These are phyloP conservation scores for Aureobasidium sp. DNA, from an alignment of 2,329 filamentous ascomycete species.

Conservation along the genomic window DNA sequence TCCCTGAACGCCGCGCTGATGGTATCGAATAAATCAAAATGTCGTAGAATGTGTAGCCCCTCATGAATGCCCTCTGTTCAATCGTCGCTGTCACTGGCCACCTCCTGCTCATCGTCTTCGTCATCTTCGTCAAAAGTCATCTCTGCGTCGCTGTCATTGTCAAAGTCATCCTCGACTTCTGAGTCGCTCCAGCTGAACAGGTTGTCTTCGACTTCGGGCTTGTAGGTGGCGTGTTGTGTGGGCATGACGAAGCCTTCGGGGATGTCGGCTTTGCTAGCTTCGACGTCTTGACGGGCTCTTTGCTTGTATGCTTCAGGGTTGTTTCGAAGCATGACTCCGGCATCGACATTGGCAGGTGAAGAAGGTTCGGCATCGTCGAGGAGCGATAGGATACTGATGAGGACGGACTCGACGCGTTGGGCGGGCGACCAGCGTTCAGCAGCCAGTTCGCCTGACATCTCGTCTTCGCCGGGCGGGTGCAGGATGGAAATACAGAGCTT, in stretches of 20 bases:
- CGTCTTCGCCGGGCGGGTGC: slow-evolving; percentile 83
- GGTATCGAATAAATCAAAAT: slow-evolving; percentile 9
- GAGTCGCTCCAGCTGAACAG: slow-evolving; percentile 65
- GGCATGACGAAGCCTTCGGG: slow-evolving; percentile 78
- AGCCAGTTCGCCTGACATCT: slow-evolving; percentile 83
- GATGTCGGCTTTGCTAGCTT: slow-evolving; percentile 69
- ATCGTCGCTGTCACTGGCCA: slow-evolving; percentile 46
- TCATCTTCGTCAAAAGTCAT: slow-evolving; percentile 50
- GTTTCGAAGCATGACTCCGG: slow-evolving; percentile 77
- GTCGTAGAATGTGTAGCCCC: background rate
- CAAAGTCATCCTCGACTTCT: slow-evolving; percentile 62
- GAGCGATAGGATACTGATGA: slow-evolving; percentile 84
- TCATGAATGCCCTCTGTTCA: background rate
- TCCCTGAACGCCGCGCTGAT: slow-evolving; percentile 10
- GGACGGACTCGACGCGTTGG: slow-evolving; percentile 88
- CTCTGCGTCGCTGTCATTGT: slow-evolving; percentile 55
- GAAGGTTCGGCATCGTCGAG: slow-evolving; percentile 91
- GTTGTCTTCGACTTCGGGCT: slow-evolving; percentile 49
- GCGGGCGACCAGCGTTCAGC: slow-evolving; percentile 91
- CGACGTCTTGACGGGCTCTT: slow-evolving; percentile 62
- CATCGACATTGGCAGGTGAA: slow-evolving; percentile 92
- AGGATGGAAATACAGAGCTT: slow-evolving; percentile 95
- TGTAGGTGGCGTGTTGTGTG: slow-evolving; percentile 56
- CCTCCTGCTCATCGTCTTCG: slow-evolving; percentile 55
- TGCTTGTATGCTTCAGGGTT: slow-evolving; percentile 61